Evolutionary conservation across 805 yeast species (phyloP).

Genomic region (Millerozyma miso): DNA sequence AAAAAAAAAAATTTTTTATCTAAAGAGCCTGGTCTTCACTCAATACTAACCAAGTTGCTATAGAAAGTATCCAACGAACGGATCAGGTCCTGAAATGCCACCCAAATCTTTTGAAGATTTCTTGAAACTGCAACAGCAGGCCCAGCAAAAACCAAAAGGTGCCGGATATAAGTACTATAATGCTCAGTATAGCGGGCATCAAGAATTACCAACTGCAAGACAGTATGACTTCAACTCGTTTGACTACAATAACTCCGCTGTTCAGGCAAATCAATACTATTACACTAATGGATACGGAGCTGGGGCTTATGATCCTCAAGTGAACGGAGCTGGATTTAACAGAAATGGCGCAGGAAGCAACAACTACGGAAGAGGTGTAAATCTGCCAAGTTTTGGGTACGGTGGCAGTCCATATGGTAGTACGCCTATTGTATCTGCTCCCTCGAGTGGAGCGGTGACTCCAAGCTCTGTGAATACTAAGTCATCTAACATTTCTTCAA

Average conservation of each 20-base stretch:
- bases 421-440: constrained; percentile 26
- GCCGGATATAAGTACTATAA: constrained; percentile 10
- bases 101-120: constrained; percentile 49
- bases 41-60: not conserved
- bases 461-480: constrained; percentile 31
- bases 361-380: not conserved
- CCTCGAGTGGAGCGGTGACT: constrained; percentile 34
- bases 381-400: not conserved
- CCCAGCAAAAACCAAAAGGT: constrained; percentile 28
- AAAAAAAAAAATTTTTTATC: not conserved
- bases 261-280: not conserved
- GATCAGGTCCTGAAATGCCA: constrained; percentile 15
- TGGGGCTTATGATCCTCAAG: constrained; percentile 2
- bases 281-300: constrained; percentile 1
- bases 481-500: constrained; percentile 66
- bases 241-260: not conserved
- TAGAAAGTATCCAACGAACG: not conserved
- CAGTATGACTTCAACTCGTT: constrained; percentile 1
- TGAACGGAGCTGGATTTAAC: constrained; percentile 1
- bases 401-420: constrained; percentile 6
- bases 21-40: not conserved
- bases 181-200: not conserved
- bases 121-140: constrained; percentile 42
- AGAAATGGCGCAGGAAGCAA: not conserved
- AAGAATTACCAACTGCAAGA: not conserved